phyloP scores from a whole-genome alignment of 73 alveolate species.

The Paramecium octaurelia region DNA sequence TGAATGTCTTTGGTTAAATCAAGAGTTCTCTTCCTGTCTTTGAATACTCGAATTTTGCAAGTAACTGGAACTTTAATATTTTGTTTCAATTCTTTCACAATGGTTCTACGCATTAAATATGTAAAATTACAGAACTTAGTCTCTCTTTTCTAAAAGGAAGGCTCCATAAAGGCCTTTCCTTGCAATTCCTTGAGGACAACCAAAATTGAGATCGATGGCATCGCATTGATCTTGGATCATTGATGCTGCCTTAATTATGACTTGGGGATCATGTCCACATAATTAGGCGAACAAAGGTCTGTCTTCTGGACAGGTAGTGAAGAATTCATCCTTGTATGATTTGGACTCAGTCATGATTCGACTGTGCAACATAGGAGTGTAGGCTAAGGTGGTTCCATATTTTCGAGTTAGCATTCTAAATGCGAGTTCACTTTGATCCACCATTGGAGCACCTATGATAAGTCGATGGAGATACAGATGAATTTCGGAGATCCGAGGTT shows the following conservation, averaged over 20 bases:
- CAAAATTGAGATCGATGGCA: conserved; percentile 95
- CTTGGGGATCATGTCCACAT: conserved; percentile 96
- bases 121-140: conserved; percentile 55
- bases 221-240: conserved; percentile 89
- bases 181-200: conserved; percentile 98
- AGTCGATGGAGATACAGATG: conserved; percentile 62
- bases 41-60: conserved; percentile 84
- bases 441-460: conserved; percentile 93
- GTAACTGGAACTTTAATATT: conserved; percentile 86
- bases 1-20: conserved; percentile 82
- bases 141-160: conserved; percentile 90
- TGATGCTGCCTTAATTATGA: conserved; percentile 85
- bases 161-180: conserved; percentile 97
- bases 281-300: conserved; percentile 94
- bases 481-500: conserved; percentile 93
- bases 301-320: conserved; percentile 83
- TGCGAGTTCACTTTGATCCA: conserved; percentile 92
- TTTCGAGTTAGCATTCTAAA: conserved; percentile 90
- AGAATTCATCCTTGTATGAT: conserved; percentile 71
- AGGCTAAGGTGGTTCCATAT: conserved; percentile 89
- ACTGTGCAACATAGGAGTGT: conserved; percentile 94
- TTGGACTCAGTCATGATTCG: conserved; percentile 71
- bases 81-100: conserved; percentile 68
- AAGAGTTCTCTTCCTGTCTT: conserved; percentile 75
- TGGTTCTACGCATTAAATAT: conserved; percentile 58